Evolutionary conservation across 2,329 filamentous ascomycete species (phyloP).

Genomic region (Neocatenulostroma microsporum): DNA sequence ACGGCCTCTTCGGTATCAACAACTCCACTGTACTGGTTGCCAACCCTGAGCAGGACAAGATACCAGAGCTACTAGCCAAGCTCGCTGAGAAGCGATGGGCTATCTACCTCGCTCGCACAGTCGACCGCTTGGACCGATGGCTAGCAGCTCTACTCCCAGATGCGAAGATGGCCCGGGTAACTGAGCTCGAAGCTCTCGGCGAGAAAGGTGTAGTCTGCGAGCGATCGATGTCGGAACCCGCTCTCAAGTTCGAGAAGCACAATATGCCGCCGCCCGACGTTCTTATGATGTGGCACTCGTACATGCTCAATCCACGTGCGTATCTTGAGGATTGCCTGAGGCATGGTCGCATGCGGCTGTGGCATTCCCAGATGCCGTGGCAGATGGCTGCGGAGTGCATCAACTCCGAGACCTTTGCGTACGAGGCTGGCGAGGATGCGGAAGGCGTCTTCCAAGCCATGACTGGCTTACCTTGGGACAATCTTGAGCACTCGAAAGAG

Average conservation of each 20-base stretch:
- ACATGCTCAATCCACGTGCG: slow-evolving; percentile 67
- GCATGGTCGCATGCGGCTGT: slow-evolving; percentile 47
- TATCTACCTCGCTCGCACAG: slow-evolving; percentile 60
- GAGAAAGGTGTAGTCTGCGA: slow-evolving; percentile 14
- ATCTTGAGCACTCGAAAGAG: slow-evolving; percentile 42
- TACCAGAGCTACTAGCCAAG: slow-evolving; percentile 36
- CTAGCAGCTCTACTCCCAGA: slow-evolving; percentile 40
- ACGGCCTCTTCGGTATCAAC: slow-evolving; percentile 58
- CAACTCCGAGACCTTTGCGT: slow-evolving; percentile 50
- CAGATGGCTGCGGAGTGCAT: slow-evolving; percentile 50
- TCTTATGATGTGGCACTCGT: slow-evolving; percentile 71
- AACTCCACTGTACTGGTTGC: slow-evolving; percentile 28
- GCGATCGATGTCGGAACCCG: neutral
- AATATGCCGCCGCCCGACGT: slow-evolving; percentile 48
- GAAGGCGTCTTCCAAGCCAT: slow-evolving; percentile 40
- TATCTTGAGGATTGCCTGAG: slow-evolving; percentile 68
- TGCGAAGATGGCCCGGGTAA: slow-evolving; percentile 7
- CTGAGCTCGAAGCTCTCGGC: slow-evolving; percentile 9
- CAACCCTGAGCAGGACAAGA: slow-evolving; percentile 29
- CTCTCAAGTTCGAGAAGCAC: slow-evolving; percentile 8
- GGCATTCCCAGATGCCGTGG: slow-evolving; percentile 62
- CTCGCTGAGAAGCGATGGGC: slow-evolving; percentile 68
- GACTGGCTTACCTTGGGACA: slow-evolving; percentile 54
- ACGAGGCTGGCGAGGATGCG: slow-evolving; percentile 41
- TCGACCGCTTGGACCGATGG: slow-evolving; percentile 61